These are phyloP conservation scores for Carex parvula DNA, from an alignment of 176 grass and related monocot species.

Conservation along the genomic window DNA sequence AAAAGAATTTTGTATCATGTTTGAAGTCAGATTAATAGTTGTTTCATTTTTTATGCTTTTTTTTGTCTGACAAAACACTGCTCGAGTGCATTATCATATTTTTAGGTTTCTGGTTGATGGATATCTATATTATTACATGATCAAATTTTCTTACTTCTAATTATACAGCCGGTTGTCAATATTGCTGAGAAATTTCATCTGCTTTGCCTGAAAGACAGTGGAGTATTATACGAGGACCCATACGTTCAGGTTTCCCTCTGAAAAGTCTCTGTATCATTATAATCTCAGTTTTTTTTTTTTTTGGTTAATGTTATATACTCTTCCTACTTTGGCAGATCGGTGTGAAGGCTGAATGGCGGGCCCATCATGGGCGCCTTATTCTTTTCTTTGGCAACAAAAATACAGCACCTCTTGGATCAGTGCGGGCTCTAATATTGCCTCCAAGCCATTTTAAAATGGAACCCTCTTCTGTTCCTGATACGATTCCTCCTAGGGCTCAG, in stretches of 20 bases:
- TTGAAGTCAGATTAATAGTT: neutral
- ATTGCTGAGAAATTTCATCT: constrained; percentile 80
- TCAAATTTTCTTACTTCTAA: constrained; percentile 10
- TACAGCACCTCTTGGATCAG: constrained; percentile 63
- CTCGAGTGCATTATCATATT: neutral
- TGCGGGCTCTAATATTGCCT: constrained; percentile 67
- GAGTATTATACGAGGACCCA: constrained; percentile 88
- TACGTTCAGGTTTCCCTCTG: constrained; percentile 71
- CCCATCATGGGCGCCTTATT: constrained; percentile 78
- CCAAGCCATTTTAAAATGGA: constrained; percentile 83
- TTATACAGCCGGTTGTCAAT: constrained; percentile 67
- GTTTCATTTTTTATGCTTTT: constrained; percentile 19
- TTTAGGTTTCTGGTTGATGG: neutral
- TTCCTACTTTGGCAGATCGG: constrained; percentile 62
- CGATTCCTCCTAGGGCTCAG: constrained; percentile 97
- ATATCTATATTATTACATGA: neutral
- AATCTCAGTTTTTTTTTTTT: neutral
- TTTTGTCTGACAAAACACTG: constrained; percentile 22
- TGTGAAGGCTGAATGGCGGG: constrained; percentile 92
- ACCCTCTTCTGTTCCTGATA: constrained; percentile 76
- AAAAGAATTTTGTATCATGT: neutral
- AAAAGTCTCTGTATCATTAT: neutral
- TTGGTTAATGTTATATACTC: constrained; percentile 1
- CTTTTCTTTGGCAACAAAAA: constrained; percentile 98
- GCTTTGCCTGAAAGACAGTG: constrained; percentile 92